phyloP scores from a whole-genome alignment of 1,284 basidiomycete species.

The Rhodotorula sp. region DNA sequence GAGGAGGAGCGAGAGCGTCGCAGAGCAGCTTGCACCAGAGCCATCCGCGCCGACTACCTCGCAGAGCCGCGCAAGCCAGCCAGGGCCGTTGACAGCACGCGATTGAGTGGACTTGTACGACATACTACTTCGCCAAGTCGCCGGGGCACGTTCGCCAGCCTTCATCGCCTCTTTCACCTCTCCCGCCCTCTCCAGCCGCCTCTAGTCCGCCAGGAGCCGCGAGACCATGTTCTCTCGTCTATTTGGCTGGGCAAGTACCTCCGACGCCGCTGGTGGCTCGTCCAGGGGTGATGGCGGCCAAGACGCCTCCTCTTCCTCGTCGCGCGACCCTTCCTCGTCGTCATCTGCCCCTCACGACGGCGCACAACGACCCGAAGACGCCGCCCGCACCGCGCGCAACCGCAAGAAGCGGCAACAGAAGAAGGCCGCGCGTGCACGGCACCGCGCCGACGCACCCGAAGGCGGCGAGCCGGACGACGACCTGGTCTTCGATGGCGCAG shows the following conservation, averaged over 20 bases:
- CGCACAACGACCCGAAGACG: background rate
- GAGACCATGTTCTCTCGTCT: background rate
- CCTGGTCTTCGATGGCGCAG: background rate
- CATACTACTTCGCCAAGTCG: too few relatives aligned
- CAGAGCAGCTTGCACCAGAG: too few relatives aligned
- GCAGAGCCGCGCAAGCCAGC: too few relatives aligned
- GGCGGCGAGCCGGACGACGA: background rate
- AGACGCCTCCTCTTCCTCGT: background rate
- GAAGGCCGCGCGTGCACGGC: background rate
- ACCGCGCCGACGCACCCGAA: background rate
- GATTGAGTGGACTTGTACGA: too few relatives aligned
- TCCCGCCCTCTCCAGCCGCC: background rate
- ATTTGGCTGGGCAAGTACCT: too few relatives aligned
- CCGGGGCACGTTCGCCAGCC: too few relatives aligned
- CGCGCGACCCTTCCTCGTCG: background rate
- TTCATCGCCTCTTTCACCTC: background rate
- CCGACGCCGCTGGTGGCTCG: background rate
- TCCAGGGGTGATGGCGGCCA: too few relatives aligned
- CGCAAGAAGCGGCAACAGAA: conserved; percentile 16
- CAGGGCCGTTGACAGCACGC: too few relatives aligned
- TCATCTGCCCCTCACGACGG: background rate
- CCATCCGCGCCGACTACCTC: too few relatives aligned
- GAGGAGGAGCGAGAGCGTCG: background rate
- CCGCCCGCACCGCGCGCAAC: background rate
- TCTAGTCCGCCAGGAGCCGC: too few relatives aligned